Percentiles rank a stretch among this genome's conserved stretches.
phyloP scores from a whole-genome alignment of 371 early-diverging fungal genomes.

The Mucor plumbeus region DNA sequence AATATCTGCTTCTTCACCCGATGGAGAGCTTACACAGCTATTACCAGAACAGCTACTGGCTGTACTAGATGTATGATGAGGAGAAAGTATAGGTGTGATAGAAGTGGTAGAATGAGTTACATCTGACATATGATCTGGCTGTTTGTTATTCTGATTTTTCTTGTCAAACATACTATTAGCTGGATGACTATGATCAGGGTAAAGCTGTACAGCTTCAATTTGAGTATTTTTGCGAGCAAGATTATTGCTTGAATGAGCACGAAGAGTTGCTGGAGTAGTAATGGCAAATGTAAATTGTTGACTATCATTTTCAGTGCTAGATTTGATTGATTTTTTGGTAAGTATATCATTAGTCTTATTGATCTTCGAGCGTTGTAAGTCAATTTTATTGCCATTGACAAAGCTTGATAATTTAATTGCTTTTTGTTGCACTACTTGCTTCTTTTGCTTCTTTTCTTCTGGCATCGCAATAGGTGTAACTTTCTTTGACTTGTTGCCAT shows the following conservation, averaged over 20 bases:
- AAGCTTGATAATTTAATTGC: background rate
- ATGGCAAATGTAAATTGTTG: conserved; percentile 30
- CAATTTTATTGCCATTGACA: background rate
- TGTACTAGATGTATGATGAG: background rate
- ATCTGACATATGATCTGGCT: background rate
- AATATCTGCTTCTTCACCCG: conserved; percentile 3
- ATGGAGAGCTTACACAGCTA: background rate
- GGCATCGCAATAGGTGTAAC: background rate
- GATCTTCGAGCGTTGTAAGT: background rate
- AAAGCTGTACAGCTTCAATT: conserved; percentile 21
- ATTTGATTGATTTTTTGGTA: background rate
- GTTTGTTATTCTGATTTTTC: background rate
- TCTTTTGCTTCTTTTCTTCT: conserved; percentile 1
- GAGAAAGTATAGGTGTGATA: conserved; percentile 1
- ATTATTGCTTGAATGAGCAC: background rate
- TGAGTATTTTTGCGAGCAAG: background rate
- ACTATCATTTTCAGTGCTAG: background rate
- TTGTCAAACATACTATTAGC: conserved; percentile 12
- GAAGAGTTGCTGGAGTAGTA: conserved; percentile 26
- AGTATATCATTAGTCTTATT: background rate
- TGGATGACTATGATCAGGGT: conserved; percentile 28
- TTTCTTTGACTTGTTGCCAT: background rate
- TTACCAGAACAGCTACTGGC: background rate
- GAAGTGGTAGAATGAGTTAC: background rate
- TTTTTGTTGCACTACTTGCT: background rate